A percentile compares a stretch with the other conserved stretches of the same genome.
Conservation (phyloP, 1,284 basidiomycete genomes). For the Xerocomus amazonicus region DNA sequence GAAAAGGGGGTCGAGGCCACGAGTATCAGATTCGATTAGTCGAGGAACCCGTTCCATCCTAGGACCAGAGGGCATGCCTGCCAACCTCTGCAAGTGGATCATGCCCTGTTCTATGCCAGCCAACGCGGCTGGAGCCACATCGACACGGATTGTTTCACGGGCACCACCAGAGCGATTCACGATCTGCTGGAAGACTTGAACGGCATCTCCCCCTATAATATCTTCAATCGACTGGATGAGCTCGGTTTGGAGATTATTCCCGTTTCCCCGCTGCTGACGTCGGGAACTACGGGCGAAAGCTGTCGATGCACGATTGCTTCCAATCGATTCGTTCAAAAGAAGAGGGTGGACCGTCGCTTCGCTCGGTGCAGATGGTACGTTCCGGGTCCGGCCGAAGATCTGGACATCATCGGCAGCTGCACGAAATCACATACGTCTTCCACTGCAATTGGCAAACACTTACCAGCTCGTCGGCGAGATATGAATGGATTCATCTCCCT, state of each 20-base stretch:
- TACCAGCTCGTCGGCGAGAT: conserved; percentile 51
- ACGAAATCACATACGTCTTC: conserved; percentile 8
- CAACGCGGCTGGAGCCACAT: conserved; percentile 62
- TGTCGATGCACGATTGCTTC: conserved; percentile 42
- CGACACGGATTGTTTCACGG: conserved; percentile 69
- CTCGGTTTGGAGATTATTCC: conserved; percentile 49
- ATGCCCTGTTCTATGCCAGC: conserved; percentile 53
- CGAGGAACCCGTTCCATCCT: conserved; percentile 59
- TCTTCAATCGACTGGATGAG: conserved; percentile 80
- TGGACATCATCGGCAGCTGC: conserved; percentile 52
- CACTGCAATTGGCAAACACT: conserved; percentile 17
- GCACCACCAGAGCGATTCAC: conserved; percentile 53
- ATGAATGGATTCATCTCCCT: conserved; percentile 50
- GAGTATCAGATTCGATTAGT: conserved; percentile 47
- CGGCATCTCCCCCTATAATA: conserved; percentile 76
- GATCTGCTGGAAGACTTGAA: conserved; percentile 82
- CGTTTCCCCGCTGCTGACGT: conserved; percentile 52
- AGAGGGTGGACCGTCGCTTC: conserved; percentile 81
- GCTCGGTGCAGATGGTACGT: conserved; percentile 43
- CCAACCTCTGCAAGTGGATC: conserved; percentile 45
- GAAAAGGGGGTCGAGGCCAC: conserved; percentile 71
- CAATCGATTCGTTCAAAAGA: conserved; percentile 59
- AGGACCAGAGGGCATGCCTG: conserved; percentile 48
- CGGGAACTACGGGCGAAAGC: conserved; percentile 51
- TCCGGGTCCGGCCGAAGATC: conserved; percentile 61